These are phyloP conservation scores for Gentiana straminea DNA, from an alignment of 257 asterid species.

Conservation along the genomic window DNA sequence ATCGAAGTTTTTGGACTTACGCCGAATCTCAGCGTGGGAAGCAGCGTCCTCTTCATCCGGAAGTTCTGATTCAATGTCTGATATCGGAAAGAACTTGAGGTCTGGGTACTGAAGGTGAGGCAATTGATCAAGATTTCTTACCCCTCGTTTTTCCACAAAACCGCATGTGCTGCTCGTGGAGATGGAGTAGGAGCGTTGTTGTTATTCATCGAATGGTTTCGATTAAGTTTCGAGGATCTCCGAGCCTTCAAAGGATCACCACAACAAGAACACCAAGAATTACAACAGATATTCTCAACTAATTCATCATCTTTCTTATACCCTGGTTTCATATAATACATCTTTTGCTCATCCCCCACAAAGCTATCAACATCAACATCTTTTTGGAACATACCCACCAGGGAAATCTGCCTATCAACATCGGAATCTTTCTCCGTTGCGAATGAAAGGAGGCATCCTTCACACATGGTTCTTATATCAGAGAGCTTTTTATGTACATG, in stretches of 20 bases:
- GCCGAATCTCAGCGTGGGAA: conserved; percentile 25
- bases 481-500: conserved; percentile 64
- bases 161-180: conserved; percentile 42
- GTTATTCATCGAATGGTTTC: conserved; percentile 39
- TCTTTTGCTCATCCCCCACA: conserved; percentile 22
- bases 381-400: conserved; percentile 55
- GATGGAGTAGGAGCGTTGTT: conserved; percentile 39
- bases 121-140: conserved; percentile 20
- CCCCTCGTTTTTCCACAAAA: conserved; percentile 27
- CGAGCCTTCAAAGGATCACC: conserved; percentile 48
- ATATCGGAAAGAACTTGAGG: conserved; percentile 28
- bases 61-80: conserved; percentile 37
- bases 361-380: conserved; percentile 27
- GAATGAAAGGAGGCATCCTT: conserved; percentile 60
- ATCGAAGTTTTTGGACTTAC: conserved; percentile 19
- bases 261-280: conserved; percentile 59
- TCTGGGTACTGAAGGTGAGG: conserved; percentile 43
- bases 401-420: conserved; percentile 36
- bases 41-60: conserved; percentile 35
- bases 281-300: conserved; percentile 16
- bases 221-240: conserved; percentile 26
- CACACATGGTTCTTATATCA: conserved; percentile 65
- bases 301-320: conserved; percentile 31
- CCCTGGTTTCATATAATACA: conserved; percentile 10
- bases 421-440: conserved; percentile 47